Evolutionary conservation across 78 protist species (phyloP).

Genomic region (slime mould (Dictyostelium discoideum)): DNA sequence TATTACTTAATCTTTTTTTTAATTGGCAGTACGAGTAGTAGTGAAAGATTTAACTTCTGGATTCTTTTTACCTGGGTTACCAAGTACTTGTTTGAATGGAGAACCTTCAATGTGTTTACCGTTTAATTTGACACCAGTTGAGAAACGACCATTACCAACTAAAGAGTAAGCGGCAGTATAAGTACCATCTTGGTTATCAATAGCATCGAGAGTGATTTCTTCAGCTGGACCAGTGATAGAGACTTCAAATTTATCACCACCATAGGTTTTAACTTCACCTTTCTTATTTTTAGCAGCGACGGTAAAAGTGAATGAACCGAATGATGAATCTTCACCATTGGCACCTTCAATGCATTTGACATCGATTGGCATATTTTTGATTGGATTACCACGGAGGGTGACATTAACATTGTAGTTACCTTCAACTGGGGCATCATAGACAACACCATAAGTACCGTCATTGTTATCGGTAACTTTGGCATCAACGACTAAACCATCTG

Average conservation of each 20-base stretch:
- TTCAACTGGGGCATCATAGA: constrained; percentile 60
- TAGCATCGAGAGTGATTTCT: constrained; percentile 44
- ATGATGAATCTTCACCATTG: constrained; percentile 50
- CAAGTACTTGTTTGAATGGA: constrained; percentile 76
- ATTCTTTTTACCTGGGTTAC: constrained; percentile 78
- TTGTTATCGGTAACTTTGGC: constrained; percentile 75
- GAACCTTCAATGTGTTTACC: constrained; percentile 82
- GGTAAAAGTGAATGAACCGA: constrained; percentile 84
- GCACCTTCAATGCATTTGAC: constrained; percentile 81
- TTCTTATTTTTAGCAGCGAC: constrained; percentile 82
- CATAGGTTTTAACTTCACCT: constrained; percentile 75
- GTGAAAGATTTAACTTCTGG: constrained; percentile 54
- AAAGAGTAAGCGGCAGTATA: constrained; percentile 82
- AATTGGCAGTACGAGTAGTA: constrained; percentile 18
- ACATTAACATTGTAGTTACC: constrained; percentile 73
- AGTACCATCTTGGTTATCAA: constrained; percentile 78
- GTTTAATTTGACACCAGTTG: constrained; percentile 72
- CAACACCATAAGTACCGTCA: constrained; percentile 85
- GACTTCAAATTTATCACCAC: constrained; percentile 81
- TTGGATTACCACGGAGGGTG: constrained; percentile 46
- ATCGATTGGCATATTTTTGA: constrained; percentile 68
- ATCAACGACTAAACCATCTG: constrained; percentile 65
- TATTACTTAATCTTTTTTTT: neutral
- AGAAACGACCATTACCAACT: constrained; percentile 74
- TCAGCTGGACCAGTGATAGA: constrained; percentile 80